These are phyloP conservation scores for Lodderomyces elongisporus DNA, from an alignment of 1,139 yeast genomes.

Conservation along the genomic window DNA sequence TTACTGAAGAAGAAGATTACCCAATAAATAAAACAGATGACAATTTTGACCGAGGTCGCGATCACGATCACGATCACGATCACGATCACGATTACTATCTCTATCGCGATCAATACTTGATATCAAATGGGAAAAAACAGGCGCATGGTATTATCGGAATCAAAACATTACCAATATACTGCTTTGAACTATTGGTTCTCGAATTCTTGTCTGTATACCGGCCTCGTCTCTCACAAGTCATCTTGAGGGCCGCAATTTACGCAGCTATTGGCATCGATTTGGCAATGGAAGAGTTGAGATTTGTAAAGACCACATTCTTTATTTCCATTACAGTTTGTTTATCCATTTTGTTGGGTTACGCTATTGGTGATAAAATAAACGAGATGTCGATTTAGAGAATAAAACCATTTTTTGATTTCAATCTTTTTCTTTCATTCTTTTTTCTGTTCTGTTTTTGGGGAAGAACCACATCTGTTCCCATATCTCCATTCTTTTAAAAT, in stretches of 20 bases:
- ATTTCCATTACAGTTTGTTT: conserved; percentile 7
- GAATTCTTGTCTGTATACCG: conserved; percentile 10
- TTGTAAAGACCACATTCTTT: conserved; percentile 7
- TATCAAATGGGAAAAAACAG: neutral
- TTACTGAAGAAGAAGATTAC: too few species aligned
- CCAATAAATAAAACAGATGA: too few species aligned
- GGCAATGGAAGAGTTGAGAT: conserved; percentile 2
- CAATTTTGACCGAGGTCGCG: too few species aligned
- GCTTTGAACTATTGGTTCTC: conserved; percentile 9
- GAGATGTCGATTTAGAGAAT: too few species aligned
- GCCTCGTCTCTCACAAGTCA: conserved; percentile 7
- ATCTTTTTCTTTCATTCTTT: too few species aligned
- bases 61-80: too few species aligned
- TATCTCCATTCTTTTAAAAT: too few species aligned
- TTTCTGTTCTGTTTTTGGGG: too few species aligned
- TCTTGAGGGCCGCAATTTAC: conserved; percentile 7
- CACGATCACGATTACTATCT: neutral
- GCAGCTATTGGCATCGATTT: conserved; percentile 6
- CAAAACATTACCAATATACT: conserved; percentile 7
- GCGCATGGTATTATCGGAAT: neutral
- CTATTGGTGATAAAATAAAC: too few species aligned
- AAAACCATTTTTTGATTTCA: too few species aligned
- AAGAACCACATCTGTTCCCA: too few species aligned
- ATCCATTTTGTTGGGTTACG: conserved; percentile 7
- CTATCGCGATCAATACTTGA: neutral